Evolutionary conservation across 2,329 filamentous ascomycete species (phyloP), one percentile per base, ranked within the genome.

Genomic region (Seiridium unicorne): DNA sequence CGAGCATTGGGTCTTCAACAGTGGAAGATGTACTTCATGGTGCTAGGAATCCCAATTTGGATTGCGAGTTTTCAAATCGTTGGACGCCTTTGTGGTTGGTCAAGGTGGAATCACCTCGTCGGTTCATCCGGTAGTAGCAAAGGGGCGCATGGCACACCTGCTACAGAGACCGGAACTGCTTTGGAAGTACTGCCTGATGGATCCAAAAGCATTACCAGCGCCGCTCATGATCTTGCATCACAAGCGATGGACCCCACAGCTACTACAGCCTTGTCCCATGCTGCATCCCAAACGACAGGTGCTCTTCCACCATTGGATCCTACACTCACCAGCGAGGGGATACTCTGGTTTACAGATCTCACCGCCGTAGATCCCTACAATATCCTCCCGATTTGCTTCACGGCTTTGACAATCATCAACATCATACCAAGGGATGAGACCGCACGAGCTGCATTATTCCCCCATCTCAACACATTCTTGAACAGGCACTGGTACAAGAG

Each of bases 321-420:
- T 3, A 74, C 76, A 1, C 66, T 87, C n/a, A 66, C 74, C 1
- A 74, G 79, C 0, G 84, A 81, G 4, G 84, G 84, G 34, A 77
- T 75, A 46, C 73, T 86, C 13, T 86, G 84, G 83, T 85, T 86
- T 65, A 73, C 77, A 2, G 80, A 87, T 63, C 76, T 87, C 32
- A 80, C 79, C 5, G 78, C 68, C 36, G 72, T 79, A 38, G 84
- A 87, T 61, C 82, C 84, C 1, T 79, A 79, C 59, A 74, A 77
- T 59, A 69, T 79, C 35, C 75, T 86, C 0, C 83, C 84, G 3
- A 59, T 76, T 8, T 66, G 71, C 1, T 66, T 80, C 26, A 78
- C 76, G 0, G 71, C 65, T 5, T 62, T 74, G 18, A 63, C 79
- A 11, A 56, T 77, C 3, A 10, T 60, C 26, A 76, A 77, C 59